A percentile compares a stretch with the other conserved stretches of the same genome.
phyloP scores from a whole-genome alignment of 495 filamentous ascomycete genomes.

The Penicillium fimorum region DNA sequence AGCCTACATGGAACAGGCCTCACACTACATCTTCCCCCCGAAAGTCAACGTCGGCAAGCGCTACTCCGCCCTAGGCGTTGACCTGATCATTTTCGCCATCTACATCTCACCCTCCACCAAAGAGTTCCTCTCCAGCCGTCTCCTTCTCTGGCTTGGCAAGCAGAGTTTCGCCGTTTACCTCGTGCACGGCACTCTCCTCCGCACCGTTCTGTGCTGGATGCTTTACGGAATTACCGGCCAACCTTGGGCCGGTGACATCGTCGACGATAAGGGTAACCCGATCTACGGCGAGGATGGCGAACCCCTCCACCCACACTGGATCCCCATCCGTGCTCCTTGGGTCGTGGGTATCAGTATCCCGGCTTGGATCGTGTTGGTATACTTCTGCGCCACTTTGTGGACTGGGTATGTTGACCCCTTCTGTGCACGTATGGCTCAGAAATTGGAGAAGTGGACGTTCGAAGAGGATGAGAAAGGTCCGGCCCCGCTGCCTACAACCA shows the following conservation, averaged over 20 bases:
- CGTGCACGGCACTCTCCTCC: slow-evolving; percentile 62
- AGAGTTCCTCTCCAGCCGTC: slow-evolving; percentile 53
- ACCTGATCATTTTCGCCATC: slow-evolving; percentile 57
- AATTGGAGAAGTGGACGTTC: slow-evolving; percentile 55
- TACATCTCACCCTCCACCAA: slow-evolving; percentile 59
- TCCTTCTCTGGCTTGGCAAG: slow-evolving; percentile 65
- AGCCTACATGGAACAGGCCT: slow-evolving; percentile 40
- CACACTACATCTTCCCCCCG: slow-evolving; percentile 55
- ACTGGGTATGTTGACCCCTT: slow-evolving; percentile 63
- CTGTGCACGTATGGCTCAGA: slow-evolving; percentile 61
- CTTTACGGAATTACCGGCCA: slow-evolving; percentile 55
- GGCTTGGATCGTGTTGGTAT: slow-evolving; percentile 57
- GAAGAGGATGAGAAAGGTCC: slow-evolving; percentile 48
- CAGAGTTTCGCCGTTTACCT: slow-evolving; percentile 70
- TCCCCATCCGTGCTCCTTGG: slow-evolving; percentile 38
- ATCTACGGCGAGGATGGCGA: slow-evolving; percentile 11
- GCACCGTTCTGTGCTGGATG: slow-evolving; percentile 63
- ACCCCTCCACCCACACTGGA: slow-evolving; percentile 23
- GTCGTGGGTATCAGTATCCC: slow-evolving; percentile 52
- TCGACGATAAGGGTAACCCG: slow-evolving; percentile 37
- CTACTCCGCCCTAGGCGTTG: slow-evolving; percentile 58
- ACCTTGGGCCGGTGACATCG: slow-evolving; percentile 43
- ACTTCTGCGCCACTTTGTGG: slow-evolving; percentile 58
- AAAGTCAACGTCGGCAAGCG: slow-evolving; percentile 53
- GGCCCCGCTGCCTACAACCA: slow-evolving; percentile 36